phyloP scores from a whole-genome alignment of 176 grass and related monocot genomes.

The Lolium rigidum region DNA sequence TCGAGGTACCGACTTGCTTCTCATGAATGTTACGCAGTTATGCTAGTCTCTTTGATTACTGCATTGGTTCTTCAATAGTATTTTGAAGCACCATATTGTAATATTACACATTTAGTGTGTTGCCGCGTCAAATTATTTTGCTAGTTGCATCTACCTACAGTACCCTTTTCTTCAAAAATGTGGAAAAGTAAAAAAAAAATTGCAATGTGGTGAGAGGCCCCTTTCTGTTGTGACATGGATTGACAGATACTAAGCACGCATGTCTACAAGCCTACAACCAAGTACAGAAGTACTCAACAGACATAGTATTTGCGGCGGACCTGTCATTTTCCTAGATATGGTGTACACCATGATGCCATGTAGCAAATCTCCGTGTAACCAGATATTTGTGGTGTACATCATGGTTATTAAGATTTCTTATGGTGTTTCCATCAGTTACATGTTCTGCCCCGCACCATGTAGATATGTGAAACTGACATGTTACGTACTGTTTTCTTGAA shows the following conservation, averaged over 20 bases:
- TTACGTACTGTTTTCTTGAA: slow-evolving; percentile 19
- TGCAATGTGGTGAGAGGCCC: neutral
- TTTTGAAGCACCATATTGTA: neutral
- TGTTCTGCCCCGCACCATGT: neutral
- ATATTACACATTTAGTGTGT: neutral
- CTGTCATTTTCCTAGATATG: neutral
- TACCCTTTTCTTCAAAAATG: neutral
- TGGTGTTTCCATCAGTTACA: neutral
- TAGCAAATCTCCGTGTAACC: neutral
- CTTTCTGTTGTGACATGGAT: neutral
- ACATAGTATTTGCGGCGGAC: neutral
- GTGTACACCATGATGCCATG: neutral
- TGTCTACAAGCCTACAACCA: neutral
- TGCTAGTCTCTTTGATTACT: slow-evolving; percentile 30
- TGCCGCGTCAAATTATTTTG: neutral
- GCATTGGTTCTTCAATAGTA: neutral
- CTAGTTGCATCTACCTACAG: neutral
- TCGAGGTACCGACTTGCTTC: slow-evolving; percentile 63
- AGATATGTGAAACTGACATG: slow-evolving; percentile 9
- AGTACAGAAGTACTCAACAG: neutral
- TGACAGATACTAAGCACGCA: neutral
- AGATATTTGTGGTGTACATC: neutral
- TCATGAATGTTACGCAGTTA: slow-evolving; percentile 2
- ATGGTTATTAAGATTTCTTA: slow-evolving; percentile 11
- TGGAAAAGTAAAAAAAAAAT: neutral